A percentile compares a stretch with the other conserved stretches of the same genome.
Evolutionary conservation across 768 basidiomycete genomes (phyloP).

Genomic region (Auricularia sp.): DNA sequence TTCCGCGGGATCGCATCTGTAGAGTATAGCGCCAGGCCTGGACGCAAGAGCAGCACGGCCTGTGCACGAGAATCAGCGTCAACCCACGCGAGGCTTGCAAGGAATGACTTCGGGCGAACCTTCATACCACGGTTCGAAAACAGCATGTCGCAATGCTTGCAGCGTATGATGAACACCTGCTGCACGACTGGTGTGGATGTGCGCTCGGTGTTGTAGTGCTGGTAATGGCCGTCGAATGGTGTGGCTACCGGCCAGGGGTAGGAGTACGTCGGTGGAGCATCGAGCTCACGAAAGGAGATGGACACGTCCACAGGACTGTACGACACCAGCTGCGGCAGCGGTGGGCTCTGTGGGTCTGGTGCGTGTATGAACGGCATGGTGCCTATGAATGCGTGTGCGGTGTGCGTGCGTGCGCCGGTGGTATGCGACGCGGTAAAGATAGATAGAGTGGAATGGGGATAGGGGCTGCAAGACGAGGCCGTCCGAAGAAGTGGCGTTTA

Average conservation of each 20-base stretch:
- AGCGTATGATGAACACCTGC: slow-evolving; percentile 67
- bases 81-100: not conserved
- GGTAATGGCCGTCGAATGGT: not conserved
- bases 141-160: slow-evolving; percentile 61
- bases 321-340: not conserved
- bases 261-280: no score
- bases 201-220: not conserved
- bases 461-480: no score
- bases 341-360: not conserved
- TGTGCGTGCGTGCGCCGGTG: no score
- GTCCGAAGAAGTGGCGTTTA: no score
- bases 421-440: no score
- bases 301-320: not conserved
- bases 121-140: slow-evolving; percentile 83
- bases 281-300: not conserved
- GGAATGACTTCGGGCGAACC: slow-evolving; percentile 29
- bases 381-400: no score
- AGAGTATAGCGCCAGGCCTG: slow-evolving; percentile 73
- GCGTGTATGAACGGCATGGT: not conserved
- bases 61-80: slow-evolving; percentile 19
- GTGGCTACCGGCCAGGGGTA: no score
- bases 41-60: slow-evolving; percentile 77
- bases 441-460: no score
- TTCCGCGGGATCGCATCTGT: slow-evolving; percentile 73
- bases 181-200: not conserved